Base-by-base conservation (phyloP, 2,329 filamentous ascomycete genomes). In the Stemphylium lycopersici region DNA sequence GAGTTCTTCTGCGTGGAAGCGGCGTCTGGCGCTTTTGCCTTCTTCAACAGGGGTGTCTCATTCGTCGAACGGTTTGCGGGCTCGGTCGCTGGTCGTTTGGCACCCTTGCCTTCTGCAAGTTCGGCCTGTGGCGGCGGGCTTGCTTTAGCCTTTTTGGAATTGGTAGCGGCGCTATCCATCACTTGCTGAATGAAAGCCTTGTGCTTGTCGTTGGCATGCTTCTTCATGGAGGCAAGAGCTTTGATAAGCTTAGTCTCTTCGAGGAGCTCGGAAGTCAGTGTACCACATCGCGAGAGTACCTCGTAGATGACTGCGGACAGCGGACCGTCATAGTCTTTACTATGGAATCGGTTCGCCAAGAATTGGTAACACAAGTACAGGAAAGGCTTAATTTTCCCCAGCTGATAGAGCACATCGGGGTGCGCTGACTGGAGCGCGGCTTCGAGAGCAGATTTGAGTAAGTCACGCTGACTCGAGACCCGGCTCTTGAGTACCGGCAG, bases 191-290 rank as follows among this genome's bases (percentile, higher is more conserved):
- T 84, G 41, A 87, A 76, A 4, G 80, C 81, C 63, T 87, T 87
- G 42, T 85, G 83, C 47, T 87, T 84, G 0, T 83, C 80, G 65
- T 90, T 87, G 22, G 85, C 87, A 65, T 85, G 86, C 66, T 84
- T 87, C 55, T 81, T 81, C 66, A 89, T 84, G 7, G 84, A 81
- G 56, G 84, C 84, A 36, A 86, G 80, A 13, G 90, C 83, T 49
- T 83, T 85, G 52, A 85, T 82, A 51, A 91, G 83, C 66, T 89
- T 89, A 36, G 86, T 83, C 56, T 83, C 86, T 60, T 87, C 83
- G 37, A 86, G 71, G 39, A 80, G 80, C 55, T 83, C 85, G 59
- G 82, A 84, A 43, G 81, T 84, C 37, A 87, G 81, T 53, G 87
- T 87, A 32, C 83, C 85, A 43, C 86, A 85, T 50, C 81, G 77